Conservation (phyloP, 2,329 filamentous ascomycete species). For the Hypoxylon sp. region DNA sequence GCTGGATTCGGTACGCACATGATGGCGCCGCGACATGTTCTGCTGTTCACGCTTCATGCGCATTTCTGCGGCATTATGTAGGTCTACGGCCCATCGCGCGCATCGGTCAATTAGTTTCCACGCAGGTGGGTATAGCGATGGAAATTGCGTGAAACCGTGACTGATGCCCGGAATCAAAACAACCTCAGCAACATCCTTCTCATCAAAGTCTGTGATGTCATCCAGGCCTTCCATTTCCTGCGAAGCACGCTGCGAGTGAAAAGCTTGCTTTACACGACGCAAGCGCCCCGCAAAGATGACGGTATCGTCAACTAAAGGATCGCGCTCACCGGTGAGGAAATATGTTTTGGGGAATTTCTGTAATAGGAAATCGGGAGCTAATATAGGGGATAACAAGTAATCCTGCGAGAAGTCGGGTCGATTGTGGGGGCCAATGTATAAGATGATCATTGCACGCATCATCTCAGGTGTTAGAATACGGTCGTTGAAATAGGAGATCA, state of each 20-base stretch:
- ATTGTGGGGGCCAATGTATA: conserved; percentile 95
- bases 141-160: conserved; percentile 95
- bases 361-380: conserved; percentile 88
- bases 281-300: conserved; percentile 94
- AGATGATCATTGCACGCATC: conserved; percentile 99
- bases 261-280: conserved; percentile 80
- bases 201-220: conserved; percentile 73
- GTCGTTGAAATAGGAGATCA: conserved; percentile 98
- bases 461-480: conserved; percentile 95
- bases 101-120: conserved; percentile 89
- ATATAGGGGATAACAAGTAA: conserved; percentile 89
- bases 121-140: conserved; percentile 86
- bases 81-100: conserved; percentile 84
- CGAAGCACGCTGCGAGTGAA: conserved; percentile 66
- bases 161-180: conserved; percentile 88
- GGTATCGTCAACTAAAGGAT: conserved; percentile 96
- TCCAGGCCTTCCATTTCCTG: conserved; percentile 64
- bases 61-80: conserved; percentile 72
- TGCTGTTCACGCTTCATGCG: conserved; percentile 53
- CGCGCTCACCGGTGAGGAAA: conserved; percentile 93
- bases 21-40: conserved; percentile 58
- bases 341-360: conserved; percentile 94
- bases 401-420: conserved; percentile 93
- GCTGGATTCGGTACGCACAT: conserved; percentile 71
- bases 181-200: conserved; percentile 84